Evolutionary conservation across 345 rosid genomes (phyloP), one percentile per base, ranked within the genome.

Genomic region (Lepidium didymum): DNA sequence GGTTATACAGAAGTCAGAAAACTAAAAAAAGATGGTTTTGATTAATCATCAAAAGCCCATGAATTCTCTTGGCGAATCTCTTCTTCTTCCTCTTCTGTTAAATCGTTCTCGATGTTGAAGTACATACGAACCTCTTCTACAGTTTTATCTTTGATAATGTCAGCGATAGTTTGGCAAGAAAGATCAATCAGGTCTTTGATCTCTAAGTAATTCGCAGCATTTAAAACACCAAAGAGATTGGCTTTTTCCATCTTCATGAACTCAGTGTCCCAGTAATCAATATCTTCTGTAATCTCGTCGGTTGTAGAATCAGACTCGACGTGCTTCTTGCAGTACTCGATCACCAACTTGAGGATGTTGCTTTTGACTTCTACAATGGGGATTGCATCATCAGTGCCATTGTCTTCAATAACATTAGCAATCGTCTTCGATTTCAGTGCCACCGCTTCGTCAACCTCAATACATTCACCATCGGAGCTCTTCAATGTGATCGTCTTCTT

Each of bases 251-350:
- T 81, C 6, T 72, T 68, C 80, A 83, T 67, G 71, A 90, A 90
- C 0, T 86, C 85, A 13, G 82, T 68, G 60, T 90, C 94, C 86
- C 86, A 87, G 34, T 33, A 29, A 71, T 78, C 77, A 51, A 84
- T 62, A 0, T 77, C 81, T 0, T 79, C 85, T 1, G 70, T 85
- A 12, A 14, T 41, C 3, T 64, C 65, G 3, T 74, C 76, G 16
- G 79, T 76, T n/a, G 27, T 3, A 25, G 27, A 3, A 25, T 25
- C 27, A 25, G 27, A 25, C 27, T 65, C 86, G 10, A 57, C 85
- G 60, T 87, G 96, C 60, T 81, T 85, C 64, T 74, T 77, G 79
- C 86, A 79, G 74, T 86, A 90, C 77, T 84, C 91, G 40, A 87
- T 81, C 27, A 90, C 87, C 78, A 36, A 80, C 36, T 85, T 57